A percentile compares a stretch with the other conserved stretches of the same genome.
phyloP scores from a whole-genome alignment of 345 rosid species.

The Populus simonii region DNA sequence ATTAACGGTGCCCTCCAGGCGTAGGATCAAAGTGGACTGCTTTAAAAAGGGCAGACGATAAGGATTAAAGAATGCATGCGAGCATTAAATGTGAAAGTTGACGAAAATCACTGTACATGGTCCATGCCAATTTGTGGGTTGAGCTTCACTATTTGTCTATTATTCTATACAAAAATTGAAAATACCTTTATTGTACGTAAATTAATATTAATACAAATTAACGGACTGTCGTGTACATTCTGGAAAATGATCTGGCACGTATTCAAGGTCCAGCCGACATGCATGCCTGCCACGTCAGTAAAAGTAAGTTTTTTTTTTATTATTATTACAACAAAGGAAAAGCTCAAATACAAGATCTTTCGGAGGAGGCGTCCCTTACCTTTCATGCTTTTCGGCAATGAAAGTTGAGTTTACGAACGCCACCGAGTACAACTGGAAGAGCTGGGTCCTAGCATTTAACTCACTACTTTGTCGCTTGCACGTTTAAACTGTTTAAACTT shows the following conservation, averaged over 20 bases:
- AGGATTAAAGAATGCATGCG: neutral
- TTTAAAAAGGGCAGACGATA: neutral
- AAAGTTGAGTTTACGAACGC: too few species aligned
- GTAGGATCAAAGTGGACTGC: neutral
- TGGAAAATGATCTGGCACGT: neutral
- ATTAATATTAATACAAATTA: too few species aligned
- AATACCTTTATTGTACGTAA: too few species aligned
- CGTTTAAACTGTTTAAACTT: too few species aligned
- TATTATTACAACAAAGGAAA: too few species aligned
- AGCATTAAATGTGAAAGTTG: neutral
- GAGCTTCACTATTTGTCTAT: neutral
- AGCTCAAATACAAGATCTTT: too few species aligned
- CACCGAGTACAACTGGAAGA: too few species aligned
- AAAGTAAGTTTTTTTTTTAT: too few species aligned
- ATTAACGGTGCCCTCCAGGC: neutral
- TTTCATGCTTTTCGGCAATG: too few species aligned
- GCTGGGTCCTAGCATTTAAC: too few species aligned
- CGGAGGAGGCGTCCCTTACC: too few species aligned
- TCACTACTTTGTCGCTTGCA: too few species aligned
- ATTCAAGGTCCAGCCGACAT: neutral
- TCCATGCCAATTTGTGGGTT: neutral
- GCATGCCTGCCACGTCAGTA: neutral
- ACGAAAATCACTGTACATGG: neutral
- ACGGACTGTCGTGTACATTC: neutral
- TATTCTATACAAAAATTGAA: neutral